Conservation (phyloP, 352 stramenopile species). For the Pythium oligandrum region DNA sequence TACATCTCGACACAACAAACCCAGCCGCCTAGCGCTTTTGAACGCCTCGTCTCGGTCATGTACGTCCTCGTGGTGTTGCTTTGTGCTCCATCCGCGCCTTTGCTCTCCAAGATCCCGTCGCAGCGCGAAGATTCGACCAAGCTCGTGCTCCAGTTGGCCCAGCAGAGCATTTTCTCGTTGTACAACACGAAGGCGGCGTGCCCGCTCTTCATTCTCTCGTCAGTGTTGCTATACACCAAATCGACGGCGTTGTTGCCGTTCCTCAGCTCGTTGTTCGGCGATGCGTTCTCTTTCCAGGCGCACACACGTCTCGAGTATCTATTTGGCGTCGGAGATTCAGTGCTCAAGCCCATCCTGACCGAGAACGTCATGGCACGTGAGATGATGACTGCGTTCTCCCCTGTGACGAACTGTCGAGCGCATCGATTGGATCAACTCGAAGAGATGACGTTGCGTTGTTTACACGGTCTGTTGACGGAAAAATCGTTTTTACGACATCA, state of each 20-base stretch:
- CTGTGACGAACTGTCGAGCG: conserved; percentile 23
- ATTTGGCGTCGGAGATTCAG: conserved; percentile 51
- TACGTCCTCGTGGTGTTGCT: conserved; percentile 55
- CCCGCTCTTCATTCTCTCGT: conserved; percentile 55
- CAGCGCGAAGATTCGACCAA: conserved; percentile 62
- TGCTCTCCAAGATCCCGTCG: conserved; percentile 48
- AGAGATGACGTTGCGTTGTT: conserved; percentile 45
- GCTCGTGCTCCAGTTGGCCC: conserved; percentile 38
- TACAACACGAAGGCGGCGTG: conserved; percentile 45
- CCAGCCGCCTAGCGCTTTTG: conserved; percentile 15
- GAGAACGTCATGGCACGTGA: conserved; percentile 60
- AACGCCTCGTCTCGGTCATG: conserved; percentile 39
- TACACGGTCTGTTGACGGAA: conserved; percentile 53
- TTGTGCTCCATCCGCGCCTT: conserved; percentile 45
- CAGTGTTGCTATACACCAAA: conserved; percentile 69
- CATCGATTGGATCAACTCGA: conserved; percentile 30
- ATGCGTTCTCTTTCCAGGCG: conserved; percentile 6
- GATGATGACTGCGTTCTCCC: conserved; percentile 37
- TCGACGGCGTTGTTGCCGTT: conserved; percentile 50
- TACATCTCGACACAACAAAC: conserved; percentile 8
- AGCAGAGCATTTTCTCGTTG: conserved; percentile 50
- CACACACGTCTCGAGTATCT: conserved; percentile 45
- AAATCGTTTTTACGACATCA: conserved; percentile 67
- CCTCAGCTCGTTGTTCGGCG: conserved; percentile 19
- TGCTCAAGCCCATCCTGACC: conserved; percentile 64